These are phyloP conservation scores for Hirschfeldia incana DNA, from an alignment of 345 rosid species.

Conservation along the genomic window DNA sequence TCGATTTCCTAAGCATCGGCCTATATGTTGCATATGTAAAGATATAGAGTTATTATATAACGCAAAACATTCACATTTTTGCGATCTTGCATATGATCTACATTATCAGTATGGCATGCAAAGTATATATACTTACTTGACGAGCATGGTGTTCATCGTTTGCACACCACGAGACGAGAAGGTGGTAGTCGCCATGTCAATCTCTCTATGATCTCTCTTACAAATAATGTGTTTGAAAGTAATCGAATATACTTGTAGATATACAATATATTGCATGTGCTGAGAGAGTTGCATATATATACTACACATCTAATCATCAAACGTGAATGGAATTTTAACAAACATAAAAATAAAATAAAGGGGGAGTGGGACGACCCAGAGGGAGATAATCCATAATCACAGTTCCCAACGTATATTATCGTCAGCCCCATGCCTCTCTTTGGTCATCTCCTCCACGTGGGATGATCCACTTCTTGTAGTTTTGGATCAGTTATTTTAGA, in stretches of 20 bases:
- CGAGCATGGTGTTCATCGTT: slow-evolving; percentile 38
- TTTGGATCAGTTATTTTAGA: slow-evolving; percentile 18
- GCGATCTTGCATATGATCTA: not conserved
- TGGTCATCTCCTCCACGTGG: slow-evolving; percentile 29
- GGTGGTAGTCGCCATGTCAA: slow-evolving; percentile 35
- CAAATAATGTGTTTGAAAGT: slow-evolving; percentile 14
- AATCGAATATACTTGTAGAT: not conserved
- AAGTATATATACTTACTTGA: slow-evolving; percentile 20
- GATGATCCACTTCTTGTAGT: slow-evolving; percentile 22
- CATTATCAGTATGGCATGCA: not conserved
- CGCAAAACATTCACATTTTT: not conserved
- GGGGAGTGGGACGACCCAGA: slow-evolving; percentile 3
- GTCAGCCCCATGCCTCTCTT: slow-evolving; percentile 35
- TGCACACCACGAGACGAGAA: slow-evolving; percentile 43
- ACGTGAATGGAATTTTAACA: slow-evolving; percentile 18
- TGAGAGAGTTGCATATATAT: slow-evolving; percentile 21
- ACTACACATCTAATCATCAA: not conserved
- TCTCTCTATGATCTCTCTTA: slow-evolving; percentile 13
- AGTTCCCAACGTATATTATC: slow-evolving; percentile 22
- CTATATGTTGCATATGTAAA: slow-evolving; percentile 17
- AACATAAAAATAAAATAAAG: not conserved
- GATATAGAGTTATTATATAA: not conserved
- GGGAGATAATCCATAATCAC: slow-evolving; percentile 30
- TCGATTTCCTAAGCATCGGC: slow-evolving; percentile 41
- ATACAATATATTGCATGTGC: not conserved